Percentiles rank a stretch among this genome's conserved stretches.
These are phyloP conservation scores for Starmerella apicola DNA, from an alignment of 805 yeast species.

Conservation along the genomic window DNA sequence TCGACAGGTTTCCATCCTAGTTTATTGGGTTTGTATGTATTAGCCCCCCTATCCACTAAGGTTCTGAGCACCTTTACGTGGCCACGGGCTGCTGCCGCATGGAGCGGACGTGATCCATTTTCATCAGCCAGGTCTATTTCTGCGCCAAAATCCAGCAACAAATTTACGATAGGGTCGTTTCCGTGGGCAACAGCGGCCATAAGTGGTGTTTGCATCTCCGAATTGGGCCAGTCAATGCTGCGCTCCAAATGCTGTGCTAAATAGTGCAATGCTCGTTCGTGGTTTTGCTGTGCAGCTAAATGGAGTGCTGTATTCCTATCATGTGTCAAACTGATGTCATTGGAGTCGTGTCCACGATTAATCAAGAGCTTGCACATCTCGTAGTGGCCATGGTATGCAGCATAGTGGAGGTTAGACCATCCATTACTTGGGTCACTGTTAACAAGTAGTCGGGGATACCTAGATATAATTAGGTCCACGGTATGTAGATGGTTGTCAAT, in stretches of 20 bases:
- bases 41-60: slow-evolving; percentile 39
- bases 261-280: slow-evolving; percentile 60
- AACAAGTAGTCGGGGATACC: slow-evolving; percentile 57
- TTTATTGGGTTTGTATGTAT: slow-evolving; percentile 38
- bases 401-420: slow-evolving; percentile 75
- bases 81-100: slow-evolving; percentile 66
- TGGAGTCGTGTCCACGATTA: slow-evolving; percentile 42
- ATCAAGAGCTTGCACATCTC: slow-evolving; percentile 48
- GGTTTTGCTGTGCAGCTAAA: slow-evolving; percentile 49
- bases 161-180: slow-evolving; percentile 47
- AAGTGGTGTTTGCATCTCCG: slow-evolving; percentile 31
- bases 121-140: slow-evolving; percentile 59
- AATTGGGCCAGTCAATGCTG: slow-evolving; percentile 50
- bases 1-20: slow-evolving; percentile 59
- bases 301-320: slow-evolving; percentile 56
- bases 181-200: slow-evolving; percentile 55
- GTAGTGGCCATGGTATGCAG: slow-evolving; percentile 60
- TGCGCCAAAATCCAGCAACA: slow-evolving; percentile 64
- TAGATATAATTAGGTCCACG: slow-evolving; percentile 49
- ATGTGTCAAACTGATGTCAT: slow-evolving; percentile 41
- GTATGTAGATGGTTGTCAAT: slow-evolving; percentile 48
- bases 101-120: slow-evolving; percentile 73
- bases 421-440: slow-evolving; percentile 62
- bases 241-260: slow-evolving; percentile 53
- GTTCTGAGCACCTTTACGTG: slow-evolving; percentile 43